Percentiles rank a stretch among this genome's conserved stretches.
Evolutionary conservation across 192 early-diverging fungal species (phyloP).

Genomic region (Spizellomyces punctatus): DNA sequence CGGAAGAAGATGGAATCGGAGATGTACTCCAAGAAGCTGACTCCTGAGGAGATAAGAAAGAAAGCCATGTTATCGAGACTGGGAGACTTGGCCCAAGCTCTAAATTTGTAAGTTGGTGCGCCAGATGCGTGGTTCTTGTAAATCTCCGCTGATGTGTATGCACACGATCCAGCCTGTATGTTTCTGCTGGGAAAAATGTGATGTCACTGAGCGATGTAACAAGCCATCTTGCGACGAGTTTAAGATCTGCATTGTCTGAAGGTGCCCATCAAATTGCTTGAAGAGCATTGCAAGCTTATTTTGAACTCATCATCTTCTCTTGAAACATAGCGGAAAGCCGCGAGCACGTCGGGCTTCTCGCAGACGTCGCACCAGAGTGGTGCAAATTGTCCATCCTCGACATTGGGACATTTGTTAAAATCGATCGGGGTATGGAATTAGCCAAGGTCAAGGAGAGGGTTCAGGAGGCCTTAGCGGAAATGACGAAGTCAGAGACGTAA

Average conservation of each 20-base stretch:
- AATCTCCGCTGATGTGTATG: neutral
- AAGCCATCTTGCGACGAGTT: slow-evolving; percentile 25
- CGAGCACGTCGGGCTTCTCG: slow-evolving; percentile 32
- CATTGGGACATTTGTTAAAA: slow-evolving; percentile 9
- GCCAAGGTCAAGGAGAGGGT: slow-evolving; percentile 10
- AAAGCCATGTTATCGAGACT: slow-evolving; percentile 39
- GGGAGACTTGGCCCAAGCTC: slow-evolving; percentile 23
- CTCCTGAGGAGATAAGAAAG: slow-evolving; percentile 27
- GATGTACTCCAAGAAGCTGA: slow-evolving; percentile 21
- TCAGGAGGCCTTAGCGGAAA: neutral
- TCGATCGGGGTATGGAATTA: slow-evolving; percentile 3
- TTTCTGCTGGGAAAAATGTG: slow-evolving; percentile 14
- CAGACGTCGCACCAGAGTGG: slow-evolving; percentile 35
- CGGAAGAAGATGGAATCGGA: slow-evolving; percentile 19
- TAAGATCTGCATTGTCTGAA: slow-evolving; percentile 25
- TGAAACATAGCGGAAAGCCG: slow-evolving; percentile 26
- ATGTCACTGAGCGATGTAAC: slow-evolving; percentile 34
- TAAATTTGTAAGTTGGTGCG: slow-evolving; percentile 25
- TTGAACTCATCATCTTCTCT: too few relatives aligned
- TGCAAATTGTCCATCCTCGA: slow-evolving; percentile 27
- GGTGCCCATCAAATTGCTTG: slow-evolving; percentile 8
- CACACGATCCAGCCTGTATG: slow-evolving; percentile 21
- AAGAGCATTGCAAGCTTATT: too few relatives aligned
- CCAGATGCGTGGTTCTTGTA: neutral
- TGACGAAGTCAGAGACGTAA: neutral